These are phyloP conservation scores for Prasinococcaceae sp. DNA, from an alignment of 139 green algal genomes.

Conservation along the genomic window DNA sequence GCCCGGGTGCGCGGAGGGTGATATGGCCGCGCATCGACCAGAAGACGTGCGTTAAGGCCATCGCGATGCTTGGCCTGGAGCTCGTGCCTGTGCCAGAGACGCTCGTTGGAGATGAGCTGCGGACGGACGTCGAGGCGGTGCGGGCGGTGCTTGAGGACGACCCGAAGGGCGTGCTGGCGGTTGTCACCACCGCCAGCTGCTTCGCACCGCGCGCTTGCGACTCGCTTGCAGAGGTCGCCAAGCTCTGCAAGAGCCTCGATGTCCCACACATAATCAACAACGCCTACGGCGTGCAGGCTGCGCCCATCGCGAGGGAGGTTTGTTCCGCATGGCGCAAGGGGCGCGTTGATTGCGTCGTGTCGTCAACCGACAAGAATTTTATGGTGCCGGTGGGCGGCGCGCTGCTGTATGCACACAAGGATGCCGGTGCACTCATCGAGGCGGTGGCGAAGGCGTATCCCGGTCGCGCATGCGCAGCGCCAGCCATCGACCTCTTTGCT, in stretches of 20 bases:
- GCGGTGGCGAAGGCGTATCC: not conserved
- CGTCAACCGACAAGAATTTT: conserved; percentile 91
- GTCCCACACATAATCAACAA: conserved; percentile 93
- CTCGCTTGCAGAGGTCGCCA: conserved; percentile 36
- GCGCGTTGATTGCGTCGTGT: conserved; percentile 79
- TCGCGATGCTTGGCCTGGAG: conserved; percentile 54
- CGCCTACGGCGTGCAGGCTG: conserved; percentile 83
- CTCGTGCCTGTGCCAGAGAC: conserved; percentile 34
- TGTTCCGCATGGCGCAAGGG: conserved; percentile 31
- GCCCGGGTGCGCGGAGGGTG: conserved; percentile 30
- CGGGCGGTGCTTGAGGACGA: conserved; percentile 27
- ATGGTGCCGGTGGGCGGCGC: conserved; percentile 79
- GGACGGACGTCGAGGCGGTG: conserved; percentile 58
- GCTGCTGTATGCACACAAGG: conserved; percentile 1
- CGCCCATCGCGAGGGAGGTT: conserved; percentile 27
- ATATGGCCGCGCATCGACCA: conserved; percentile 92
- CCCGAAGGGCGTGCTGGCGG: conserved; percentile 15
- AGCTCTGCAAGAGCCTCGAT: conserved; percentile 42
- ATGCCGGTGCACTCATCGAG: not conserved
- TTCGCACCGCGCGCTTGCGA: conserved; percentile 74
- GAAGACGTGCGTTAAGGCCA: conserved; percentile 93
- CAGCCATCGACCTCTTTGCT: not conserved
- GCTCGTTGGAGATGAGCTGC: conserved; percentile 41
- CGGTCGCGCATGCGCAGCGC: too few relatives aligned
- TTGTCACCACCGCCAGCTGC: conserved; percentile 82